Evolutionary conservation across 495 filamentous ascomycete species (phyloP), one percentile per base, ranked within the genome.

Genomic region (Aspergillus ellipticus): DNA sequence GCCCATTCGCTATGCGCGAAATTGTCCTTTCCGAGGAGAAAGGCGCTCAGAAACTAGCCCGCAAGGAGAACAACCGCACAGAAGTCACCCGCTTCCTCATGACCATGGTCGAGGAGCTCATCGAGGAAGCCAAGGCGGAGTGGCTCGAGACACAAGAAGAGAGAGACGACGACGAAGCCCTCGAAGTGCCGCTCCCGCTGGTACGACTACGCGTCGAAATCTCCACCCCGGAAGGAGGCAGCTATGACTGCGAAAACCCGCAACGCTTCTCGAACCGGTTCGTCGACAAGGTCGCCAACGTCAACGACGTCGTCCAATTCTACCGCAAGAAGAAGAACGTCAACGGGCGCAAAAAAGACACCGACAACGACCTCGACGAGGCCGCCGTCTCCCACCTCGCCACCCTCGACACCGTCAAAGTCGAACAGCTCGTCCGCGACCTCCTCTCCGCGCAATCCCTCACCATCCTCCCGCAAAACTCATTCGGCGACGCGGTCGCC

Each of bases 221-320:
- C 56, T 86, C 92, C 0, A 85, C 93, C 1, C 89, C 90, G 0
- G 91, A 97, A 28, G 90, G 90, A 21, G 88, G 89, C 37, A 82
- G 83, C 42, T 99, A 88, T 61, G 90, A 97, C 54, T 88, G 86
- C 53, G 95, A 97, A 64, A 99, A 99, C 56, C 94, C 94, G 15
- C 94, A 97, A 63, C 84, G 94, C 4, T 97, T 97, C 61, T 97
- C 95, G 0, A 96, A 96, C 68, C 84, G 92, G 4, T 99, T 99
- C 60, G 80, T 87, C 1, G 86, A 85, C 6, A 90, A 87, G 63
- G 94, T 97, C 0, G 94, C 94, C 9, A 99, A 99, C 61, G 83
- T 88, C 1, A 94, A 89, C 60, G 94, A 99, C 59, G 91, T 99
- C 1, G 84, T 99, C 2, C 86, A 94, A 61, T 97, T 95, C 60